Conservation (phyloP, 2,329 filamentous ascomycete genomes). For the Pseudocercospora musae region DNA sequence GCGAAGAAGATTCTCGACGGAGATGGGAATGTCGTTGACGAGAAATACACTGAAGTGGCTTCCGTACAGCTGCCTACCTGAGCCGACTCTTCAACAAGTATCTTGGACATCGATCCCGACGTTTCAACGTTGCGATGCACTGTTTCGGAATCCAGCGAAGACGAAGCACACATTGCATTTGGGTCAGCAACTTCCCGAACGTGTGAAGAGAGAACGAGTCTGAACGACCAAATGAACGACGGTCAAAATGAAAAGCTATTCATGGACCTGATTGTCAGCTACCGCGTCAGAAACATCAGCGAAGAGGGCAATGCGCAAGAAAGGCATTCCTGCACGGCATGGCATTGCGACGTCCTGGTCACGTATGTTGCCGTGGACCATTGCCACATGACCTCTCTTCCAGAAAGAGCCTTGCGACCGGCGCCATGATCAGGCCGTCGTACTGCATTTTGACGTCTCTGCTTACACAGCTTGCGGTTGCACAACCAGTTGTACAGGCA, state of each 20-base stretch:
- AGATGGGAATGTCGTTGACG: conserved; percentile 47
- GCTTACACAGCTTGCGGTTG: background rate
- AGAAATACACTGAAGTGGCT: conserved; percentile 53
- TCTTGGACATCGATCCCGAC: background rate
- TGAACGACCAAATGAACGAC: background rate
- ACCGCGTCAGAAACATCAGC: background rate
- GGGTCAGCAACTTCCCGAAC: background rate
- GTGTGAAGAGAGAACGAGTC: background rate
- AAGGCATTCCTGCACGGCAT: background rate
- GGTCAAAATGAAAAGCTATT: background rate
- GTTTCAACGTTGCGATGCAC: too few relatives aligned
- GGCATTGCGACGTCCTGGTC: background rate
- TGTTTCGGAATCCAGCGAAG: too few relatives aligned
- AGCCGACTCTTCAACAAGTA: background rate
- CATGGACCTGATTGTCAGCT: background rate
- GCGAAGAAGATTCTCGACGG: conserved; percentile 62
- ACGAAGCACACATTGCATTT: too few relatives aligned
- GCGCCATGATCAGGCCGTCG: background rate
- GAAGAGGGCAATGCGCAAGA: background rate
- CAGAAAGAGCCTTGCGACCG: background rate
- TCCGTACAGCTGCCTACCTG: conserved; percentile 20
- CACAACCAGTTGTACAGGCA: background rate
- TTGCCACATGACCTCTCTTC: background rate
- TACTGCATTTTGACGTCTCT: background rate
- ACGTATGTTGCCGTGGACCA: background rate